phyloP scores from a whole-genome alignment of 306 rosid species.

The Macrotyloma uniflorum region DNA sequence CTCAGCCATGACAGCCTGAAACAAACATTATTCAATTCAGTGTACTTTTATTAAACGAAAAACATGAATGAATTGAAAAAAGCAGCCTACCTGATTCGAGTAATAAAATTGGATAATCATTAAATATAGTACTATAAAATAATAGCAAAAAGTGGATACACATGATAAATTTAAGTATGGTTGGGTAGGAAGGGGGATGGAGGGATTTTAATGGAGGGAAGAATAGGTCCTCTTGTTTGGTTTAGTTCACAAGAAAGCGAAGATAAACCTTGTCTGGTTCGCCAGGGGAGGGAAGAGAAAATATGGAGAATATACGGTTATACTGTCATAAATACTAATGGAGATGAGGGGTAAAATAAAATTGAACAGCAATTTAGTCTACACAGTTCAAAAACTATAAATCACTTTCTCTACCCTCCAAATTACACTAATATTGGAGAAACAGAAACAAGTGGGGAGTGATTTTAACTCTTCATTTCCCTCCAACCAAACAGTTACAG shows the following conservation, averaged over 20 bases:
- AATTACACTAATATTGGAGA: background rate
- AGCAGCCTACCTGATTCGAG: conserved; percentile 14
- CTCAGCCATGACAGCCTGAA: conserved; percentile 97
- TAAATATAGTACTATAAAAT: background rate
- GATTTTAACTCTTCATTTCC: background rate
- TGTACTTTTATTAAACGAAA: conserved; percentile 25
- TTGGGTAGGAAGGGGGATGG: too few relatives aligned
- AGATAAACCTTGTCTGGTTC: background rate
- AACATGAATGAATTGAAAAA: conserved; percentile 23
- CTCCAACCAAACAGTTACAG: background rate
- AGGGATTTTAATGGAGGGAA: background rate
- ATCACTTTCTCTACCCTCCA: background rate
- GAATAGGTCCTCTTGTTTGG: background rate
- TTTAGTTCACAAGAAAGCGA: background rate
- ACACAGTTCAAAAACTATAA: background rate
- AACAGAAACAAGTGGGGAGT: background rate
- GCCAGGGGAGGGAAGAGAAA: background rate
- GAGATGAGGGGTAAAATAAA: background rate
- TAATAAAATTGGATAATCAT: conserved; percentile 8
- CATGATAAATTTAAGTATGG: background rate
- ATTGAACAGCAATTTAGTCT: background rate
- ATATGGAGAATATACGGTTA: background rate
- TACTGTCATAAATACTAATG: background rate
- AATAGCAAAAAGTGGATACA: conserved; percentile 2
- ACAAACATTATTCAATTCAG: conserved; percentile 30